phyloP scores from a whole-genome alignment of 371 early-diverging fungal genomes.

The Mucor sp. region DNA sequence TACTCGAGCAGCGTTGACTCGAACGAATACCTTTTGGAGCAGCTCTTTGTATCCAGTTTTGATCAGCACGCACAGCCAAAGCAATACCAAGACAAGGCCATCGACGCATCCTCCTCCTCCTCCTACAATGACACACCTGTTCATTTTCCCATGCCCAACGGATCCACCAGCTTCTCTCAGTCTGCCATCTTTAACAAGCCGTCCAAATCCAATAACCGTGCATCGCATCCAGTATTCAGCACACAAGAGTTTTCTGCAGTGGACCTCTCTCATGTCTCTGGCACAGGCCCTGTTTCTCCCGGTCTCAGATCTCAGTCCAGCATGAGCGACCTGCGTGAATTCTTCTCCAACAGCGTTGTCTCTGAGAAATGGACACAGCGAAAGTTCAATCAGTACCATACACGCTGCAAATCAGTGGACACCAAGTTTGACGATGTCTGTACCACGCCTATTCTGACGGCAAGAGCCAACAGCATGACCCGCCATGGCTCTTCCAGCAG shows the following conservation, averaged over 20 bases:
- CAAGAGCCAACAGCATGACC: slow-evolving; percentile 15
- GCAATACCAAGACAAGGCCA: neutral
- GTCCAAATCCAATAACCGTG: neutral
- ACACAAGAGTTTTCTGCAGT: neutral
- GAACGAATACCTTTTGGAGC: slow-evolving; percentile 23
- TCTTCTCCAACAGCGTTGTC: slow-evolving; percentile 13
- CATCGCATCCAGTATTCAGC: slow-evolving; percentile 19
- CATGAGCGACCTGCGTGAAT: slow-evolving; percentile 19
- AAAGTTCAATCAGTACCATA: slow-evolving; percentile 19
- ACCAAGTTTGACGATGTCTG: slow-evolving; percentile 25
- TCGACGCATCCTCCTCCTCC: neutral
- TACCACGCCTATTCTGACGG: slow-evolving; percentile 25
- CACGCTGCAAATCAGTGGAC: slow-evolving; percentile 19
- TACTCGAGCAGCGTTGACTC: slow-evolving; percentile 14
- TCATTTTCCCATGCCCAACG: slow-evolving; percentile 18
- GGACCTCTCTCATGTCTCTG: neutral
- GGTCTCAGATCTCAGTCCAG: slow-evolving; percentile 21
- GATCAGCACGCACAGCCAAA: slow-evolving; percentile 13
- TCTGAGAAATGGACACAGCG: slow-evolving; percentile 21
- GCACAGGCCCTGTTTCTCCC: slow-evolving; percentile 4
- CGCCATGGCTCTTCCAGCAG: slow-evolving; percentile 7
- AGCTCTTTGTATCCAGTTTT: slow-evolving; percentile 28
- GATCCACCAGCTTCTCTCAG: slow-evolving; percentile 20
- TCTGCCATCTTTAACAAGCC: slow-evolving; percentile 24
- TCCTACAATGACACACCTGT: neutral